Percentiles rank a stretch among this genome's conserved stretches.
phyloP scores from a whole-genome alignment of 257 asterid genomes.

The Agastache rugosa region DNA sequence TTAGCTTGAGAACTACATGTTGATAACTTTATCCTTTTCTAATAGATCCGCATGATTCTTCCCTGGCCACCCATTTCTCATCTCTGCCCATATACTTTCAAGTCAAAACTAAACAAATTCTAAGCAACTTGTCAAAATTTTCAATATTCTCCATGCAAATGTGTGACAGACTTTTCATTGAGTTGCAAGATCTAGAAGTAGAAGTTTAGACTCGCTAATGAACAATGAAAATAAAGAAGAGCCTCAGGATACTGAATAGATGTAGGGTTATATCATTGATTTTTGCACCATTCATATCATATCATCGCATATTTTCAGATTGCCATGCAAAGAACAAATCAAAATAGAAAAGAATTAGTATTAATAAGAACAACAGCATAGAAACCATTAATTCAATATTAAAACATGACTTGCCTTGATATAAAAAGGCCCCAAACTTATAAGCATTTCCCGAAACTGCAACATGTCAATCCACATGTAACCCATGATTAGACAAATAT shows the following conservation, averaged over 20 bases:
- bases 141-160: not conserved
- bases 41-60: not conserved
- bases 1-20: conserved; percentile 3
- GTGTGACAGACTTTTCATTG: not conserved
- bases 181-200: not conserved
- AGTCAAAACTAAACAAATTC: not conserved
- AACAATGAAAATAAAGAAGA: conserved; percentile 2
- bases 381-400: conserved; percentile 16
- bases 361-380: conserved; percentile 16
- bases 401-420: conserved; percentile 76
- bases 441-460: conserved; percentile 97
- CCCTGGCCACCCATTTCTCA: not conserved
- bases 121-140: not conserved
- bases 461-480: conserved; percentile 40
- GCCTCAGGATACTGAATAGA: conserved; percentile 7
- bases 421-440: conserved; percentile 93
- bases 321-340: conserved; percentile 12
- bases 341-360: conserved; percentile 7
- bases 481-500: conserved; percentile 30
- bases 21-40: not conserved
- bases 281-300: not conserved
- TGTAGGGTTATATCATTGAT: conserved; percentile 1
- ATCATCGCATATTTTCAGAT: conserved; percentile 25
- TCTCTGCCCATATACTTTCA: not conserved
- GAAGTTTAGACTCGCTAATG: not conserved